Base-by-base conservation (phyloP, 1,139 yeast species). In the Meyerozyma sp. region DNA sequence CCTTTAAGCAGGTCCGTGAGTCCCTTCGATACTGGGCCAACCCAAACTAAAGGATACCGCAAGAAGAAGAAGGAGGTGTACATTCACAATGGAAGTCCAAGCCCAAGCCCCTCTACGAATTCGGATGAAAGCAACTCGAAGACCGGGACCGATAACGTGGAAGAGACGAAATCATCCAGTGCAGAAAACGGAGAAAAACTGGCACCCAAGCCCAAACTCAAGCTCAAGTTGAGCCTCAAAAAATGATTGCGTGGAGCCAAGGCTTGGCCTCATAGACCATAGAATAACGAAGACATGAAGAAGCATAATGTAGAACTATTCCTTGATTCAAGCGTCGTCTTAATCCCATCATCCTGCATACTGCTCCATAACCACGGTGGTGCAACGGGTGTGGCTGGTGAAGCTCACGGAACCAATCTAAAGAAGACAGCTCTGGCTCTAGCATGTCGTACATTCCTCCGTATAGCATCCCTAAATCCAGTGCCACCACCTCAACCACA, bases 401-500 rank as follows among this genome's bases (percentile, higher is more conserved):
- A 10, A 10, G 14, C 20, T 34, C 3, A 16, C 20, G 26, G 27
- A 11, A 29, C 8, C 29, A 18, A 39, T 26, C n/a, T 30, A 11
- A 30, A 2, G 11, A 16, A 16, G 18, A 16, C 16, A 21, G 23
- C 23, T 21, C 23, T 21, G 23, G 34, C 14, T 5, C 14, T 21
- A 41, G 47, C 23, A 66, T 65, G 71, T 56, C 70, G 18, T 65
- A 60, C 51, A 66, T 61, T 47, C 65, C 58, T 45, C 66, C 65
- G n/a, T 71, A 70, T 50, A 70, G 59, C 46, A 59, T 70, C 16
- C 56, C 70, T 40, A 72, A 72, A 52, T 56, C 77, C 7, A 60
- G 68, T 2, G 67, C 77, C n/a, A 72, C 77, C 3, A 72, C 77
- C 2, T 70, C 75, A 23, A 70, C 75, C 11, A 62, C 68, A n/a